A percentile compares a stretch with the other conserved stretches of the same genome.
Evolutionary conservation across 176 grass and related monocot genomes (phyloP).

Genomic region (Puccinellia tenuiflora): DNA sequence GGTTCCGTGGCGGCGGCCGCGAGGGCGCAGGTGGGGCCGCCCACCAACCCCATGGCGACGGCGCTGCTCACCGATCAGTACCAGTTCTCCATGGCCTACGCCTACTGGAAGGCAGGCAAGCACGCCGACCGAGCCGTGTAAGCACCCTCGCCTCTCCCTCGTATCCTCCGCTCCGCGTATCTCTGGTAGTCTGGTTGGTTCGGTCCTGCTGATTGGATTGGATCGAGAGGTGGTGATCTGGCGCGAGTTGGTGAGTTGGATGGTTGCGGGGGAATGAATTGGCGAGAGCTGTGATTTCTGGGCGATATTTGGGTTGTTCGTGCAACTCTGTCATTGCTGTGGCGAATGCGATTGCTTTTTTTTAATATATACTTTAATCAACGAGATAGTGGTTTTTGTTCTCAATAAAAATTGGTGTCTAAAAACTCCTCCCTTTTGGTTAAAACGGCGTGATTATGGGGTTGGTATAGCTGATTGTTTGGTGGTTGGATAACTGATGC

Average conservation of each 20-base stretch:
- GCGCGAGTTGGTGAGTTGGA: background rate
- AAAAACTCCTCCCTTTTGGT: background rate
- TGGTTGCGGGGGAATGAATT: background rate
- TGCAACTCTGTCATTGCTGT: background rate
- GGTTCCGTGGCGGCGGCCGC: slow-evolving; percentile 30
- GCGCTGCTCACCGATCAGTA: slow-evolving; percentile 95
- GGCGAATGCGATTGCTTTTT: background rate
- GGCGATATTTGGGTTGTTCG: background rate
- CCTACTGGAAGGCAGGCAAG: slow-evolving; percentile 95
- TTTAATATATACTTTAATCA: slow-evolving; percentile 2
- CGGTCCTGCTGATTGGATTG: slow-evolving; percentile 8
- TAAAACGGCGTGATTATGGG: background rate
- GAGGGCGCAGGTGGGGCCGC: slow-evolving; percentile 36
- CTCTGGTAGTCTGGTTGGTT: background rate
- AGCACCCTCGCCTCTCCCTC: slow-evolving; percentile 15
- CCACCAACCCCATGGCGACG: slow-evolving; percentile 98
- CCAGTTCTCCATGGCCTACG: slow-evolving; percentile 99
- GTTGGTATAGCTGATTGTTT: background rate
- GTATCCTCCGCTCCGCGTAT: background rate
- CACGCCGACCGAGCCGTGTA: slow-evolving; percentile 93
- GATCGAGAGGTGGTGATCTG: slow-evolving; percentile 27
- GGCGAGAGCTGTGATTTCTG: background rate
- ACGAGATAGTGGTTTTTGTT: background rate
- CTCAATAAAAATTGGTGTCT: background rate
- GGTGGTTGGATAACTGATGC: background rate